A percentile compares a stretch with the other conserved stretches of the same genome.
phyloP scores from a whole-genome alignment of 306 rosid genomes.

The Medicago lupulina region DNA sequence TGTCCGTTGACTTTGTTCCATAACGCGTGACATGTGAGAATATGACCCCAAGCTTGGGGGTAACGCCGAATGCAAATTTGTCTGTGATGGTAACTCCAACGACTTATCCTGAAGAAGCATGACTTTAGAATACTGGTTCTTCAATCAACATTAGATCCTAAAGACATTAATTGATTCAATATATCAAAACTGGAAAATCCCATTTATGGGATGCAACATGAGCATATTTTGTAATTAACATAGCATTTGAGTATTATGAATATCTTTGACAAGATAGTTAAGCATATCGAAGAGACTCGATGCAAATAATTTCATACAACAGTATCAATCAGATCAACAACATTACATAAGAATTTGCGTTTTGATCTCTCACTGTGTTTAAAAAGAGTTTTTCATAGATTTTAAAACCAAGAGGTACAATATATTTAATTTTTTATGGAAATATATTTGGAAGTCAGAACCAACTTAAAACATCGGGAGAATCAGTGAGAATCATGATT shows the following conservation, averaged over 20 bases:
- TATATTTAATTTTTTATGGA: not conserved
- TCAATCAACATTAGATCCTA: conserved; percentile 77
- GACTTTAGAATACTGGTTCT: conserved; percentile 81
- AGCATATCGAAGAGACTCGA: not conserved
- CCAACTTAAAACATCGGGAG: conserved; percentile 31
- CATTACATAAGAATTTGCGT: conserved; percentile 7
- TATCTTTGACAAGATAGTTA: conserved; percentile 24
- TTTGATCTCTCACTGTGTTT: conserved; percentile 16
- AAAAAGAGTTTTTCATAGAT: conserved; percentile 10
- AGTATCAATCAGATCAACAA: conserved; percentile 6
- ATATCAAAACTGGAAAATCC: conserved; percentile 54
- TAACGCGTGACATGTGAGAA: conserved; percentile 57
- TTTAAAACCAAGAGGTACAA: conserved; percentile 15
- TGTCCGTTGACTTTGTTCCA: conserved; percentile 59
- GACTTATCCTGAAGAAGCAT: conserved; percentile 94
- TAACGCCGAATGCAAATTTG: conserved; percentile 57
- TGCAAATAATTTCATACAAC: not conserved
- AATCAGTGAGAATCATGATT: conserved; percentile 23
- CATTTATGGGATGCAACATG: conserved; percentile 42
- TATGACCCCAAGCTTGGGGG: conserved; percentile 60
- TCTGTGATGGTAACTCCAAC: conserved; percentile 66
- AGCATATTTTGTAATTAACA: conserved; percentile 36
- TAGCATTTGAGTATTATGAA: conserved; percentile 29
- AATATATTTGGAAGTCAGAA: conserved; percentile 7
- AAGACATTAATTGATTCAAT: conserved; percentile 59